phyloP scores from a whole-genome alignment of 768 basidiomycete species.

The Gautieria morchelliformis region DNA sequence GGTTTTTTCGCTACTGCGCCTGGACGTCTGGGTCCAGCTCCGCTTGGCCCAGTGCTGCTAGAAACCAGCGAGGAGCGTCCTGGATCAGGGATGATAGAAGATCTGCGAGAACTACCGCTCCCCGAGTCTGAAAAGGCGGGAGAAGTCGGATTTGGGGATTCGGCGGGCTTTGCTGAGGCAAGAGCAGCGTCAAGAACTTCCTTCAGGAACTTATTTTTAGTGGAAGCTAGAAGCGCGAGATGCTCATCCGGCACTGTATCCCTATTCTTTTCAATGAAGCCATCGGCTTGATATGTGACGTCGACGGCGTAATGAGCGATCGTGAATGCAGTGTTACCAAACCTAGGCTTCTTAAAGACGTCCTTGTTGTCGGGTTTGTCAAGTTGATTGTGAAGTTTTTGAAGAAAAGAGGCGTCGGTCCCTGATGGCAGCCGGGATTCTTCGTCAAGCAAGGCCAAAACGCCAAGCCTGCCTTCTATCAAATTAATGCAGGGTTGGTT shows the following conservation, averaged over 20 bases:
- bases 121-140: constrained; percentile 71
- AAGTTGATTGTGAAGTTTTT: constrained; percentile 83
- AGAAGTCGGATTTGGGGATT: constrained; percentile 63
- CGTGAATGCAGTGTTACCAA: constrained; percentile 94
- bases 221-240: constrained; percentile 74
- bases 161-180: constrained; percentile 55
- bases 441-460: constrained; percentile 90
- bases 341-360: constrained; percentile 98
- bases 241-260: constrained; percentile 99
- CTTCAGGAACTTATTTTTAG: constrained; percentile 87
- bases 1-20: constrained; percentile 78
- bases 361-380: constrained; percentile 74
- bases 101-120: constrained; percentile 68
- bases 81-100: constrained; percentile 81
- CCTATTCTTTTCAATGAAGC: constrained; percentile 97
- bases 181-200: constrained; percentile 91
- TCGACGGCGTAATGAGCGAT: constrained; percentile 97
- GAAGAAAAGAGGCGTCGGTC: constrained; percentile 84
- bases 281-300: constrained; percentile 97
- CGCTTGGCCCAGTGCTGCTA: constrained; percentile 28
- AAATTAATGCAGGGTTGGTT: constrained; percentile 99
- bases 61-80: constrained; percentile 67
- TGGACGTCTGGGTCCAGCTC: constrained; percentile 39
- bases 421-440: constrained; percentile 95
- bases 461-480: constrained; percentile 94